A percentile compares a stretch with the other conserved stretches of the same genome.
Conservation (phyloP, 306 rosid genomes). For the Quercus agrifolia region DNA sequence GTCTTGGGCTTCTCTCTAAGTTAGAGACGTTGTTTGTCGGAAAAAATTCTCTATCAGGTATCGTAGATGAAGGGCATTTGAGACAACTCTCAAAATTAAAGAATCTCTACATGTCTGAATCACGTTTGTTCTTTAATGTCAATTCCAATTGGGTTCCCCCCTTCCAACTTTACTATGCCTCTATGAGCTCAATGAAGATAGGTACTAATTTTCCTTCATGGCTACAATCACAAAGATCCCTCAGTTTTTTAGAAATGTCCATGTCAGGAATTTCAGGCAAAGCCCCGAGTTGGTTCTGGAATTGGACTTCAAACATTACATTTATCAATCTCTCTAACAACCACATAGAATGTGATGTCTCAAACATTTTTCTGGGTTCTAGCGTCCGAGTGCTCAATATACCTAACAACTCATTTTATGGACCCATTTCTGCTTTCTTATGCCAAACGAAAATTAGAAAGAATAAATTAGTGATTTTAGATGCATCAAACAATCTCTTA, state of each 20-base stretch:
- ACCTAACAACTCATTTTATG: no score
- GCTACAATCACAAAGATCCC: background rate
- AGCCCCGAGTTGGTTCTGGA: constrained; percentile 10
- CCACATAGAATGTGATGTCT: background rate
- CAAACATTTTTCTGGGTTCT: background rate
- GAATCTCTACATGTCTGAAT: background rate
- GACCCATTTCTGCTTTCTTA: no score
- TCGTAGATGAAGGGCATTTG: constrained; percentile 13
- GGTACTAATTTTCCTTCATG: constrained; percentile 15
- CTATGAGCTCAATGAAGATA: background rate
- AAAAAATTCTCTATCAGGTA: background rate
- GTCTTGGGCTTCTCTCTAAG: background rate
- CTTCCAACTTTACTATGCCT: background rate
- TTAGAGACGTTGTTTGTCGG: background rate
- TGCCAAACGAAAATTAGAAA: no score
- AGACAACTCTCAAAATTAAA: background rate
- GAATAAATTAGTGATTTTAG: no score
- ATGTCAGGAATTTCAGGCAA: background rate
- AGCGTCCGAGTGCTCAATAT: no score
- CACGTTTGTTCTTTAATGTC: background rate
- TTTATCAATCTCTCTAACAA: constrained; percentile 5
- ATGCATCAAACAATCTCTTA: background rate
- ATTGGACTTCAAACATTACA: background rate
- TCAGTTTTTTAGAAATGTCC: background rate
- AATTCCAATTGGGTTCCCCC: constrained; percentile 14